Percentiles rank a stretch among this genome's conserved stretches.
Evolutionary conservation across 2,329 filamentous ascomycete genomes (phyloP).

Genomic region (Colletotrichum camelliae): DNA sequence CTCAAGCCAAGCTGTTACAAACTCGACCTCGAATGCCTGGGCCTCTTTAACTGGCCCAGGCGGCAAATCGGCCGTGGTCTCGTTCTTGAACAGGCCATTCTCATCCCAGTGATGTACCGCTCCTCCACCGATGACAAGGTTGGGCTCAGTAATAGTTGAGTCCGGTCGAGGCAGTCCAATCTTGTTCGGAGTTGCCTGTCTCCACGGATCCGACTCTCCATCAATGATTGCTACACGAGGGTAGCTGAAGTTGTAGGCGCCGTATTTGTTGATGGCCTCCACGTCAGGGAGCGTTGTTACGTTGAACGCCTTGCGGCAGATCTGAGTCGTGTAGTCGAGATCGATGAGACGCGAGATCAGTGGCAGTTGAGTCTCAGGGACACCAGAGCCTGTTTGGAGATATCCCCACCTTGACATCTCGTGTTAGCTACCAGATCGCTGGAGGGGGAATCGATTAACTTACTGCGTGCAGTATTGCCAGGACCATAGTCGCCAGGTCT

Average conservation of each 20-base stretch:
- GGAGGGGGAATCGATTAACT: conserved; percentile 19
- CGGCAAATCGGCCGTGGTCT: conserved; percentile 63
- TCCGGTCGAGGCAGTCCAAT: conserved; percentile 57
- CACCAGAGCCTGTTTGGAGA: conserved; percentile 74
- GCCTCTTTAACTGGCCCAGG: conserved; percentile 62
- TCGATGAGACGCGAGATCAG: conserved; percentile 75
- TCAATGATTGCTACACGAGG: conserved; percentile 79
- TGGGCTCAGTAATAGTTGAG: conserved; percentile 70
- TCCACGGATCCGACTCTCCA: conserved; percentile 82
- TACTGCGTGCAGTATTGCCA: conserved; percentile 63
- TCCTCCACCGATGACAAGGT: conserved; percentile 71
- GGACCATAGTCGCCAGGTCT: conserved; percentile 46
- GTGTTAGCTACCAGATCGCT: conserved; percentile 15
- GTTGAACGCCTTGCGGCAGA: conserved; percentile 74
- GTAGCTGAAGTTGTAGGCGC: conserved; percentile 75
- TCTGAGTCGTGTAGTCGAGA: conserved; percentile 63
- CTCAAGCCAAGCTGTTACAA: conserved; percentile 71
- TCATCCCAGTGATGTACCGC: conserved; percentile 82
- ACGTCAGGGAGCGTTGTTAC: conserved; percentile 68
- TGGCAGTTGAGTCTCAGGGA: conserved; percentile 67
- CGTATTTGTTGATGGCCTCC: conserved; percentile 75
- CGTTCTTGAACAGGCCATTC: conserved; percentile 68
- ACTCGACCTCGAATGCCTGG: conserved; percentile 62
- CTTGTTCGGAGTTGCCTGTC: conserved; percentile 73
- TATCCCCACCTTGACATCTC: conserved; percentile 70